Percentiles rank a stretch among this genome's conserved stretches.
Conservation (phyloP, 106 monocot genomes). For the Agapanthus africanus region DNA sequence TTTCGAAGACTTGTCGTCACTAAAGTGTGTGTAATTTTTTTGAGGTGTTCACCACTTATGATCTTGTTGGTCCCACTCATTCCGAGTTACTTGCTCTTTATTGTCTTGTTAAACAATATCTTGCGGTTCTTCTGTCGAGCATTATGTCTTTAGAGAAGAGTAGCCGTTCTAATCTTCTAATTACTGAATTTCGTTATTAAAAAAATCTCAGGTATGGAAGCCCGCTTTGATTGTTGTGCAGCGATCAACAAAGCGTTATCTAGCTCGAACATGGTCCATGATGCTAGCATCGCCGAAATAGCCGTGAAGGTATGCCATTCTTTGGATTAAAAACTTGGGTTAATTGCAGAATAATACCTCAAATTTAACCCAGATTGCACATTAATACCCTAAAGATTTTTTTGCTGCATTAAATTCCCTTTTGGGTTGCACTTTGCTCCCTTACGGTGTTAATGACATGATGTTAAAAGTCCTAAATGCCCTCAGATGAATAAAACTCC, state of each 20-base stretch:
- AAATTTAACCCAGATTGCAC: no score
- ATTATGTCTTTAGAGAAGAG: no score
- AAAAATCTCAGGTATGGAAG: conserved; percentile 68
- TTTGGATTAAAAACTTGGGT: neutral
- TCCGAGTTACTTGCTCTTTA: neutral
- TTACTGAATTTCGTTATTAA: neutral
- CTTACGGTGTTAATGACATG: no score
- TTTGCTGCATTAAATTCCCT: no score
- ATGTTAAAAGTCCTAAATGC: no score
- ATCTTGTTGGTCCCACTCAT: neutral
- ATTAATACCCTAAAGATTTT: no score
- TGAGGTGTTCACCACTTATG: neutral
- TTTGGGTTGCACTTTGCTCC: no score
- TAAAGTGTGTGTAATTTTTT: neutral
- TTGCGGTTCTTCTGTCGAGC: neutral
- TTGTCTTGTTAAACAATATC: neutral
- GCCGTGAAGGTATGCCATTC: conserved; percentile 44
- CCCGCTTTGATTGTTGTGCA: conserved; percentile 64
- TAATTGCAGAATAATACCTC: neutral
- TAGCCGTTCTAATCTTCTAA: neutral
- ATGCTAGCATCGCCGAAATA: conserved; percentile 39
- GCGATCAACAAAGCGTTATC: conserved; percentile 62
- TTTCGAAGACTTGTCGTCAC: neutral
- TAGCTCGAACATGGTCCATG: conserved; percentile 47
- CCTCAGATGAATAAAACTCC: no score